Evolutionary conservation across 148 eudicot genomes (phyloP), one percentile per base, ranked within the genome.

Genomic region (Cornus kousa): DNA sequence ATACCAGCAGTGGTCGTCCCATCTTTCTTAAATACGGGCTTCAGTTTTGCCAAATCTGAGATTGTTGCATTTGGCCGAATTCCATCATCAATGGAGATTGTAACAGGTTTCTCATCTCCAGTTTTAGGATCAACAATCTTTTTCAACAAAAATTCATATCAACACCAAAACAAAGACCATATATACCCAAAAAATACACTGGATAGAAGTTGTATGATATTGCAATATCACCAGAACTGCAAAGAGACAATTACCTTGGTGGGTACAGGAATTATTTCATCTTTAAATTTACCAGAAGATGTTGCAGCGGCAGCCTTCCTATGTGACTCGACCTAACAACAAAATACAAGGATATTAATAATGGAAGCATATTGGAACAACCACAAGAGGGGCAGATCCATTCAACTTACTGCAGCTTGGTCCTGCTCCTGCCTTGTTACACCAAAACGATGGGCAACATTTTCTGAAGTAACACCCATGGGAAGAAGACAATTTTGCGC

Each of bases 1-100:
- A 76, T 94, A 97, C 99, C 98, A 68, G 98, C 98, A 80, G 99
- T 97, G 50, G 99, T 94, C 3, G 98, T 82, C 76, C 99, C 99
- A 81, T 91, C 86, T 87, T 91, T 91, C 88, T 92, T 97, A 83
- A 97, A 97, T 79, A 91, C 95, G 39, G 99, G 87, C 87, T 88
- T 97, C 87, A 97, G 79, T 81, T 91, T 97, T 73, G 83, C 94
- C 81, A 97, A 81, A 40, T 89, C 94, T 5, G 97, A 81, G 23
- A 92, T 32, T 59, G 82, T 79, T 70, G 98, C 59, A n/a, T 85
- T 91, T 23, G 98, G 90, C 80, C 98, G 91, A 75, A 94, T 91
- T 11, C 99, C 99, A 84, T 97, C 99, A 76, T 97, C 99, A 73
- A 89, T 91, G 53, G 89, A 82, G 74, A 97, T 89, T 10, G 90